A percentile compares a stretch with the other conserved stretches of the same genome.
Conservation (phyloP, 2,329 filamentous ascomycete genomes). For the Pyricularia pennisetigena region DNA sequence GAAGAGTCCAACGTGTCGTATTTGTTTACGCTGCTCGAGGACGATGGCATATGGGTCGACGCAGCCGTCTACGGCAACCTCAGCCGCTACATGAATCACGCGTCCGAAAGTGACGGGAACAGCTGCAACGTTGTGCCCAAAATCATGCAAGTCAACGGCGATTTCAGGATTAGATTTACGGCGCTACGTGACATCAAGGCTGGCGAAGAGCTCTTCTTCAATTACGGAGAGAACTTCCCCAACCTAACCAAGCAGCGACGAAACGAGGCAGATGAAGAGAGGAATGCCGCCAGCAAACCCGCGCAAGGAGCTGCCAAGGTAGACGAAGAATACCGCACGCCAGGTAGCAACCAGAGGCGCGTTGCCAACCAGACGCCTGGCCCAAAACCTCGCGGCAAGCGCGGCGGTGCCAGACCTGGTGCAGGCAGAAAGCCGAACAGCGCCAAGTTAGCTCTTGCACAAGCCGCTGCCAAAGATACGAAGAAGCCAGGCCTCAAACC, state of each 20-base stretch:
- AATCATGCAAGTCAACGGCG: slow-evolving; percentile 64
- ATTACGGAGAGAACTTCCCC: slow-evolving; percentile 64
- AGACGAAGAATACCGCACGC: background rate
- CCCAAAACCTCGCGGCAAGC: slow-evolving; percentile 7
- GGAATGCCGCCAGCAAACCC: background rate
- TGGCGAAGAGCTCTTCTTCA: slow-evolving; percentile 73
- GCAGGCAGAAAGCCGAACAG: slow-evolving; percentile 5
- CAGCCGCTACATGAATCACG: slow-evolving; percentile 76
- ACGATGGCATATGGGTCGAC: slow-evolving; percentile 60
- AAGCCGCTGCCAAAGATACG: background rate
- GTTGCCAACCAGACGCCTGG: slow-evolving; percentile 2
- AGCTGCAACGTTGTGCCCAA: slow-evolving; percentile 54
- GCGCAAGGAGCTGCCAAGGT: slow-evolving; percentile 3
- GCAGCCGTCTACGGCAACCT: slow-evolving; percentile 71
- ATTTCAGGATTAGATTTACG: slow-evolving; percentile 66
- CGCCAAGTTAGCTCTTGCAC: background rate
- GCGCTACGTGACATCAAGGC: slow-evolving; percentile 55
- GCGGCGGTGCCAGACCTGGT: slow-evolving; percentile 4
- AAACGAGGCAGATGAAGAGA: slow-evolving; percentile 26
- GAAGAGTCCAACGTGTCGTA: slow-evolving; percentile 56
- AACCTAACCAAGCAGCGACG: slow-evolving; percentile 46
- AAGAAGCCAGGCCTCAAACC: slow-evolving; percentile 3
- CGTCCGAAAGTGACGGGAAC: slow-evolving; percentile 37
- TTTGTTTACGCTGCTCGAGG: slow-evolving; percentile 48
- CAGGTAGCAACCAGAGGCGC: slow-evolving; percentile 8